Evolutionary conservation across 495 filamentous ascomycete genomes (phyloP).

Genomic region (Aspergillus mulundensis): DNA sequence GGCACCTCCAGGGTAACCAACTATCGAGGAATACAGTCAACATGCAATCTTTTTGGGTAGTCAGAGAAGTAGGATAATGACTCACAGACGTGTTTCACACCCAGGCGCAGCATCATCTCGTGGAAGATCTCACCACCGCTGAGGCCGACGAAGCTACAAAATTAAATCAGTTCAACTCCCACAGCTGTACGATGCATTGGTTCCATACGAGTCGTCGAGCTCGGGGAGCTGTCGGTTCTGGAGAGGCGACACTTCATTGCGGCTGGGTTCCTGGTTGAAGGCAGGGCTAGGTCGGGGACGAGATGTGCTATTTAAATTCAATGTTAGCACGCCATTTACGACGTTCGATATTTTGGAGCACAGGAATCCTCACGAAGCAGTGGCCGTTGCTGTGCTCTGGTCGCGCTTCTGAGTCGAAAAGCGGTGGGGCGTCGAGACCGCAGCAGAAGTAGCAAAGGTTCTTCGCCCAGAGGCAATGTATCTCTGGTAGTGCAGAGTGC

Average conservation of each 20-base stretch:
- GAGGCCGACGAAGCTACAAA: slow-evolving; percentile 79
- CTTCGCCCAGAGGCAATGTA: slow-evolving; percentile 36
- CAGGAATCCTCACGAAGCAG: slow-evolving; percentile 38
- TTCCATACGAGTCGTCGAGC: slow-evolving; percentile 66
- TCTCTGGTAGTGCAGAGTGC: slow-evolving; percentile 41
- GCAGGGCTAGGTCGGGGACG: slow-evolving; percentile 63
- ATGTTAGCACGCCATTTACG: slow-evolving; percentile 15
- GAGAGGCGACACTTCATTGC: slow-evolving; percentile 67
- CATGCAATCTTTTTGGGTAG: neutral
- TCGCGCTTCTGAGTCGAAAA: slow-evolving; percentile 42
- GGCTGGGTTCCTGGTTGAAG: slow-evolving; percentile 61
- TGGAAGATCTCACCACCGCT: slow-evolving; percentile 97
- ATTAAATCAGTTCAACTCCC: slow-evolving; percentile 12
- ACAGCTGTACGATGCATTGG: neutral
- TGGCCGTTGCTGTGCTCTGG: slow-evolving; percentile 47
- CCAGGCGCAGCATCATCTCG: slow-evolving; percentile 95
- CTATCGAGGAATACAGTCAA: slow-evolving; percentile 16
- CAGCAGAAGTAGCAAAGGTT: slow-evolving; percentile 36
- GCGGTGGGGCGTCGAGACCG: slow-evolving; percentile 45
- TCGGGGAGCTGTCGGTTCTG: slow-evolving; percentile 55
- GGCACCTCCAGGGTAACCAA: slow-evolving; percentile 46
- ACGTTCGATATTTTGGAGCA: neutral
- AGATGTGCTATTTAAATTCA: slow-evolving; percentile 25
- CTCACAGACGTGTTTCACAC: slow-evolving; percentile 87
- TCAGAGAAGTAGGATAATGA: slow-evolving; percentile 25